Percentiles rank a stretch among this genome's conserved stretches.
These are phyloP conservation scores for Citrus glauca DNA, from an alignment of 345 rosid genomes.

Conservation along the genomic window DNA sequence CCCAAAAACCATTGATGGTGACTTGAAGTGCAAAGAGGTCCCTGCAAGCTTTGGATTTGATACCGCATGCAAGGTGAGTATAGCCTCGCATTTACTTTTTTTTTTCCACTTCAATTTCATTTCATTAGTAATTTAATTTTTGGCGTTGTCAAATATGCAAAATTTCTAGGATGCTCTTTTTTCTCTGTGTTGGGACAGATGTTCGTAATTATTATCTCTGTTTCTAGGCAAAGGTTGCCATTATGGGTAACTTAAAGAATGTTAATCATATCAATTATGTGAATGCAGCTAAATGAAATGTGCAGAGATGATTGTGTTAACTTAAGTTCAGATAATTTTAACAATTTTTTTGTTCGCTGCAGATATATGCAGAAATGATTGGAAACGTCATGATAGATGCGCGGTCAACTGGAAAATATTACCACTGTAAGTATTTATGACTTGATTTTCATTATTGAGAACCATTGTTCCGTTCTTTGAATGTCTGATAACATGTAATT, in stretches of 20 bases:
- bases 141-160: not conserved
- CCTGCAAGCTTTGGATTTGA: conserved; percentile 98
- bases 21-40: conserved; percentile 96
- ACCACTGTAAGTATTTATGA: conserved; percentile 70
- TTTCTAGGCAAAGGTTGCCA: not conserved
- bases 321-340: not conserved
- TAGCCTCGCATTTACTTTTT: not conserved
- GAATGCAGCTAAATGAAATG: not conserved
- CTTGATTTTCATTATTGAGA: not conserved
- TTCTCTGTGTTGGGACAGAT: too few species aligned
- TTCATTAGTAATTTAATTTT: not conserved
- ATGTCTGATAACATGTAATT: not conserved
- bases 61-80: conserved; percentile 97
- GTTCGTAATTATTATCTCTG: not conserved
- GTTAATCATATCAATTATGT: not conserved
- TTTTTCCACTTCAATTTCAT: not conserved
- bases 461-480: not conserved
- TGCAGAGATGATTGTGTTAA: not conserved
- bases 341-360: conserved; percentile 16
- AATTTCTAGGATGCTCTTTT: not conserved
- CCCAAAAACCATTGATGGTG: conserved; percentile 99
- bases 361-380: conserved; percentile 98
- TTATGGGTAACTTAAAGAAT: not conserved
- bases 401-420: conserved; percentile 95
- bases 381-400: conserved; percentile 99